Percentiles rank a stretch among this genome's conserved stretches.
Conservation (phyloP, 768 basidiomycete species). For the Postia placenta region DNA sequence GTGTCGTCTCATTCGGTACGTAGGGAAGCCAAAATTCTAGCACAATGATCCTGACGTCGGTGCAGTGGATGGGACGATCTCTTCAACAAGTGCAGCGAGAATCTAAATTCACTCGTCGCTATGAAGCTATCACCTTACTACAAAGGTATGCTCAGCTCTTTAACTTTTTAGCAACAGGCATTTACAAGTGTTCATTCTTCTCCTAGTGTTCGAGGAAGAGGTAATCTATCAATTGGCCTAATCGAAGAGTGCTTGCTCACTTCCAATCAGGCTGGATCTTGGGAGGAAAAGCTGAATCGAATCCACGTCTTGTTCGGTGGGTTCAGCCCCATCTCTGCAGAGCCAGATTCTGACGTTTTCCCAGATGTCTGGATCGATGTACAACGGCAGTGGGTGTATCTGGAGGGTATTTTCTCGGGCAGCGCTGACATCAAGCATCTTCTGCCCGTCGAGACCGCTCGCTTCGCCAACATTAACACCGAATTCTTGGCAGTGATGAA, state of each 20-base stretch:
- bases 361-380: slow-evolving; percentile 99
- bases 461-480: slow-evolving; percentile 97
- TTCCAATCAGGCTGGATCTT: slow-evolving; percentile 61
- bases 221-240: slow-evolving; percentile 27
- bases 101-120: slow-evolving; percentile 89
- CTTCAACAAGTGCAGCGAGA: slow-evolving; percentile 96
- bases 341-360: slow-evolving; percentile 11
- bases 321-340: slow-evolving; percentile 13
- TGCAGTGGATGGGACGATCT: slow-evolving; percentile 92
- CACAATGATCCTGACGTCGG: background rate
- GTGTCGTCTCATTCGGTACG: slow-evolving; percentile 86
- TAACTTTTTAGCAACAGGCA: background rate
- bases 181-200: slow-evolving; percentile 10
- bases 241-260: background rate
- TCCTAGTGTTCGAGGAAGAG: slow-evolving; percentile 83
- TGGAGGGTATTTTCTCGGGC: slow-evolving; percentile 99
- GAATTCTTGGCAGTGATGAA: slow-evolving; percentile 99
- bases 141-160: slow-evolving; percentile 69
- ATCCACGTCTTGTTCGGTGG: slow-evolving; percentile 93
- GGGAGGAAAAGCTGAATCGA: slow-evolving; percentile 96
- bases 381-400: slow-evolving; percentile 98
- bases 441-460: slow-evolving; percentile 93
- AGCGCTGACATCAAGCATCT: slow-evolving; percentile 99
- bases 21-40: too few relatives aligned
- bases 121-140: slow-evolving; percentile 99